Conservation (phyloP, 1,139 yeast species). For the Pichia sp. region DNA sequence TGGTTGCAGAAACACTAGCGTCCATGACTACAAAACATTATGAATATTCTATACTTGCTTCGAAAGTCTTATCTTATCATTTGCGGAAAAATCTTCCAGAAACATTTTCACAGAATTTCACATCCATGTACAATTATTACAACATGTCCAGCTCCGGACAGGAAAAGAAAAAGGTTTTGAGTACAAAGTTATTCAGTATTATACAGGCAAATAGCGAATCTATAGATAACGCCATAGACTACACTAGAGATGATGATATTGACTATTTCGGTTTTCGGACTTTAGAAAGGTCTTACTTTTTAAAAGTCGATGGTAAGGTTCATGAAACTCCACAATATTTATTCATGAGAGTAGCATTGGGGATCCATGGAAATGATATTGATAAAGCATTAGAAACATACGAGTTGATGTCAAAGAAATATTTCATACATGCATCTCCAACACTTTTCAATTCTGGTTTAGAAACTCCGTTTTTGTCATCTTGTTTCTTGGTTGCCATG, state of each 20-base stretch:
- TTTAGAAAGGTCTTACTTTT: slow-evolving; percentile 46
- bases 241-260: slow-evolving; percentile 41
- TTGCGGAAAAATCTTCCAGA: slow-evolving; percentile 34
- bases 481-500: slow-evolving; percentile 58
- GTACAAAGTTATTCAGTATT: not conserved
- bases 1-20: slow-evolving; percentile 46
- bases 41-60: slow-evolving; percentile 47
- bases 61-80: slow-evolving; percentile 40
- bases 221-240: slow-evolving; percentile 39
- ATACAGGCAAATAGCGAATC: slow-evolving; percentile 32
- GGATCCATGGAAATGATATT: slow-evolving; percentile 45
- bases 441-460: slow-evolving; percentile 56
- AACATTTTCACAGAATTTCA: slow-evolving; percentile 39
- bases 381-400: slow-evolving; percentile 46
- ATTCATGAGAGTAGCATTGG: slow-evolving; percentile 52
- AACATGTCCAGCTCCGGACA: slow-evolving; percentile 17
- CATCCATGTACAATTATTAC: slow-evolving; percentile 22
- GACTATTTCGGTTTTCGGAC: slow-evolving; percentile 56
- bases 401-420: slow-evolving; percentile 48
- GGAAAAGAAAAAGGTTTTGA: slow-evolving; percentile 14
- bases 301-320: slow-evolving; percentile 36
- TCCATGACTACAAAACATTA: slow-evolving; percentile 46
- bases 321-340: slow-evolving; percentile 54
- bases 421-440: slow-evolving; percentile 56
- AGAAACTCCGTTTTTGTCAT: slow-evolving; percentile 46